Conservation (phyloP, 2,329 filamentous ascomycete genomes). For the Chrysoporthe austroafricana region DNA sequence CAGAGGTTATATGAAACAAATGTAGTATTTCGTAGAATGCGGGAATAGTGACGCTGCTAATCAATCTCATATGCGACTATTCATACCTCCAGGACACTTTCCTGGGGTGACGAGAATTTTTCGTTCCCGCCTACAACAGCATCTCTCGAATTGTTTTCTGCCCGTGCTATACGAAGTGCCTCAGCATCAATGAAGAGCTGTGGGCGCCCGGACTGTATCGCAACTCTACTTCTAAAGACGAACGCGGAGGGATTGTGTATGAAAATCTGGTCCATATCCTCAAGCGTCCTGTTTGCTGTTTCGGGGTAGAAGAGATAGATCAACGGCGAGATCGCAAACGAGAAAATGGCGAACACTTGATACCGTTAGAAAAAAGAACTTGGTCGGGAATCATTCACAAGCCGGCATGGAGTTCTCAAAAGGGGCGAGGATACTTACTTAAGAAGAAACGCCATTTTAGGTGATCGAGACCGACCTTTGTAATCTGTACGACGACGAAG, state of each 20-base stretch:
- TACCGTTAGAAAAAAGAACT: background rate
- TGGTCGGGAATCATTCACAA: background rate
- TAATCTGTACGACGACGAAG: conserved; percentile 49
- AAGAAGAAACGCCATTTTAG: conserved; percentile 48
- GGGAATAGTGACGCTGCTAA: background rate
- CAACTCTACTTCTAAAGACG: conserved; percentile 39
- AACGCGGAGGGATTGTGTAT: conserved; percentile 37
- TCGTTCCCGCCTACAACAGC: conserved; percentile 10
- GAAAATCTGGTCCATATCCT: conserved; percentile 53
- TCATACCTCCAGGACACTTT: conserved; percentile 13
- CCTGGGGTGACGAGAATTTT: conserved; percentile 7
- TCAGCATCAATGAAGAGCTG: conserved; percentile 43
- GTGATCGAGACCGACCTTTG: conserved; percentile 46
- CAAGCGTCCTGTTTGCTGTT: conserved; percentile 49
- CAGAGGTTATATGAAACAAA: background rate
- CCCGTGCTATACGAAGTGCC: conserved; percentile 33
- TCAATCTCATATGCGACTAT: background rate
- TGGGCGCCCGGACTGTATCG: conserved; percentile 43
- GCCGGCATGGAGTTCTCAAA: background rate
- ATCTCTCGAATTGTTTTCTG: conserved; percentile 13
- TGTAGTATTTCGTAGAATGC: background rate
- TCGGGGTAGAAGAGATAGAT: conserved; percentile 56
- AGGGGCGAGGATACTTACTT: conserved; percentile 36
- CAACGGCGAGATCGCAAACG: conserved; percentile 41
- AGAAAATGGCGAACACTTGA: conserved; percentile 35